A percentile compares a stretch with the other conserved stretches of the same genome.
Evolutionary conservation across 345 rosid genomes (phyloP).

Genomic region (Arabis hirsuta): DNA sequence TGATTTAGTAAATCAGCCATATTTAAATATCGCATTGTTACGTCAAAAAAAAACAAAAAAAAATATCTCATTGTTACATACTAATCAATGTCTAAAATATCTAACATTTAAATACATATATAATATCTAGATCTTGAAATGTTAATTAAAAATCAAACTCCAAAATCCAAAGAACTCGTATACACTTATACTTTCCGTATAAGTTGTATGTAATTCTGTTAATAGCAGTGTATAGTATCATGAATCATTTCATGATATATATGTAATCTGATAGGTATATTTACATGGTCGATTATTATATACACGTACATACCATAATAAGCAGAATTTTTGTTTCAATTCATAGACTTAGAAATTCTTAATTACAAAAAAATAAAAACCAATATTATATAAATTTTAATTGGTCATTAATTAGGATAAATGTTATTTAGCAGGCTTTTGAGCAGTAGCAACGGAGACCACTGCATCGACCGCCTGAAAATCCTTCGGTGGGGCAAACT

Average conservation of each 20-base stretch:
- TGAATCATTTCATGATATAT: background rate
- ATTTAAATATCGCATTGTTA: too few species aligned
- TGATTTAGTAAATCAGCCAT: too few species aligned
- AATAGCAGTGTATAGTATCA: background rate
- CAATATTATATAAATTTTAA: background rate
- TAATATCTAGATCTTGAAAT: too few species aligned
- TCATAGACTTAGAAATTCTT: slow-evolving; percentile 14
- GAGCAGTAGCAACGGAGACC: slow-evolving; percentile 35
- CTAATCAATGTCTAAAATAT: too few species aligned
- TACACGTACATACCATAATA: background rate
- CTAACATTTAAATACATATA: too few species aligned
- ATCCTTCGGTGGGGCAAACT: slow-evolving; percentile 28
- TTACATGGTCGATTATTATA: background rate
- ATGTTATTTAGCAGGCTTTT: slow-evolving; percentile 26
- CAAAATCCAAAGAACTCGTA: too few species aligned
- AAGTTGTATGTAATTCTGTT: background rate
- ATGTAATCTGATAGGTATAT: background rate
- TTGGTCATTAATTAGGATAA: too few species aligned
- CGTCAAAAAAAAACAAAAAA: too few species aligned
- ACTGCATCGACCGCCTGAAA: slow-evolving; percentile 33
- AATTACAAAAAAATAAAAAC: background rate
- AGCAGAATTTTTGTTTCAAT: background rate
- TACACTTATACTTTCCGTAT: background rate
- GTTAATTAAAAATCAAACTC: too few species aligned
- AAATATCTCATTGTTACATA: too few species aligned